Evolutionary conservation across 2,329 filamentous ascomycete species (phyloP), one percentile per base, ranked within the genome.

Genomic region (Dothistroma septosporum): DNA sequence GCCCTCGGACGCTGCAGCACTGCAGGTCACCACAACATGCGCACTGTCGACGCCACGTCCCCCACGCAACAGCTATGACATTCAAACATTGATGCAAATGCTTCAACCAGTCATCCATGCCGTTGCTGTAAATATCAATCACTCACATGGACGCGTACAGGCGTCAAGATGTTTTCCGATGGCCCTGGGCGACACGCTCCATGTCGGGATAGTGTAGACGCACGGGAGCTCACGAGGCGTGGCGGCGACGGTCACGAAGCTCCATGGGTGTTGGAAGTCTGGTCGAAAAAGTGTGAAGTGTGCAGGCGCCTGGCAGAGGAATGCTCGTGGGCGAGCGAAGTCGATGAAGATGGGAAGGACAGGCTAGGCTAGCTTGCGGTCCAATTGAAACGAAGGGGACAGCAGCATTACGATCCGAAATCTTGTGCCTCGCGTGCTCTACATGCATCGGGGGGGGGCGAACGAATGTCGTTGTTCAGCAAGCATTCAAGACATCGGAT

Each of bases 21-120:
- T 44, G 41, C 41, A 44, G 14, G 41, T 44, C n/a, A 8, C 8
- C 14, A 44, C 19, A 44, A n/a, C 41, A 44, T n/a, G 14, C 14
- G 47, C 12, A 24, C 2, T 11, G 47, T 50, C 47, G 19, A 50
- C 50, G 16, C 16, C n/a, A n/a, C 24, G 33, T 16, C 24, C 24
- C 3, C 50, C 16, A 32, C 11, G 16, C 50, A 35, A 10, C 50
- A 11, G 6, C 6, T 16, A 32, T 6, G 31, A 19, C 31, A 11
- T 19, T n/a, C 11, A 53, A 53, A 53, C 50, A 53, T 32, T 21
- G 12, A 53, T 53, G 50, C 50, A 53, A 53, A 53, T 53, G 50
- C 50, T 53, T 10, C 11, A 14, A 14, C 7, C 2, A 35, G 16
- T 28, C 21, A 31, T 31, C 31, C 48, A 24, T 32, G 14, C 22